phyloP scores from a whole-genome alignment of 2,329 filamentous ascomycete genomes.

The Nannizzia gypsea region DNA sequence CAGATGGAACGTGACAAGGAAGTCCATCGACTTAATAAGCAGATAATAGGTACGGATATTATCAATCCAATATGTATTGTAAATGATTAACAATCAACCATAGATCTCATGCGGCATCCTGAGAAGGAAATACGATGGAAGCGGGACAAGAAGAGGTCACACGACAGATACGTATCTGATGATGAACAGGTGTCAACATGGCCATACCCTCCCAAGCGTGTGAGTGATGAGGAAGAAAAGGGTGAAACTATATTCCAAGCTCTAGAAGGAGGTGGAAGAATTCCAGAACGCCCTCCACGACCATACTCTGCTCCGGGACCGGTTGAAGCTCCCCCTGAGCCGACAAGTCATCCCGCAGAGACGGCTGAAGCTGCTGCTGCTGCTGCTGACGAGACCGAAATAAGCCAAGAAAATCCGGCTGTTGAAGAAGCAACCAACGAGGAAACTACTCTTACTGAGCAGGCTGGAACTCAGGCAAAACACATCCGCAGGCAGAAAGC shows the following conservation, averaged over 20 bases:
- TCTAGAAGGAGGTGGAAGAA: neutral
- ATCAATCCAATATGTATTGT: neutral
- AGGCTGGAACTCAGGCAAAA: neutral
- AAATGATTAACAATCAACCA: neutral
- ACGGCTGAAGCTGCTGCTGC: neutral
- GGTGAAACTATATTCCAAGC: neutral
- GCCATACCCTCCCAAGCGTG: neutral
- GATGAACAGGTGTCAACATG: neutral
- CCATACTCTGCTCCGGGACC: neutral
- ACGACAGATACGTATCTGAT: neutral
- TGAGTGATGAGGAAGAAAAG: neutral
- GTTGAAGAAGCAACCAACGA: neutral
- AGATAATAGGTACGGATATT: constrained; percentile 6
- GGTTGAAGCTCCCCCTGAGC: neutral
- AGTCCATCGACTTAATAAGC: constrained; percentile 4
- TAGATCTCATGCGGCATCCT: neutral
- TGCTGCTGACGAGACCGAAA: no score
- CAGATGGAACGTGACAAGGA: constrained; percentile 8
- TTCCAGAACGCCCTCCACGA: no score
- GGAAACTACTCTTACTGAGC: neutral
- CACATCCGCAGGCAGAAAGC: neutral
- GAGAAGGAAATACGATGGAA: neutral
- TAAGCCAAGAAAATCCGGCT: neutral
- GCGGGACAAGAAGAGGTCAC: neutral
- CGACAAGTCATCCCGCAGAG: neutral